These are phyloP conservation scores for Penicillium taxi DNA, from an alignment of 495 filamentous ascomycete species.

Conservation along the genomic window DNA sequence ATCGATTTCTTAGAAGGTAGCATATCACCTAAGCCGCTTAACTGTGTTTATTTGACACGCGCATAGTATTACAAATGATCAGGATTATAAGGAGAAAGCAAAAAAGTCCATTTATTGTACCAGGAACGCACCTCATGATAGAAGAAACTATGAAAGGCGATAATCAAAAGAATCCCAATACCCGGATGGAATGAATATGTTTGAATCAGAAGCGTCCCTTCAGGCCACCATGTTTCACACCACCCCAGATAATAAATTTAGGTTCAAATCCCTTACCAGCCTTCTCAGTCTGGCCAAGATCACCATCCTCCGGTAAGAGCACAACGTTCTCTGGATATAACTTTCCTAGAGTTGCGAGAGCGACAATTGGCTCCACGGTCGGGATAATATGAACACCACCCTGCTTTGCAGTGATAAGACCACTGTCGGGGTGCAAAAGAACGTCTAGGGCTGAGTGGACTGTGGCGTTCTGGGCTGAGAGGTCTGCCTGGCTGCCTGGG, in stretches of 20 bases:
- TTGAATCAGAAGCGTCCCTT: conserved; percentile 4
- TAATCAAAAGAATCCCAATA: too few relatives aligned
- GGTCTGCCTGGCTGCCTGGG: too few relatives aligned
- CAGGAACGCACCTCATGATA: too few relatives aligned
- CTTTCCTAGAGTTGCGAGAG: conserved; percentile 23
- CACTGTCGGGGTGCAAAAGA: conserved; percentile 4
- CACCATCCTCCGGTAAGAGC: conserved; percentile 9
- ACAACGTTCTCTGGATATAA: conserved; percentile 29
- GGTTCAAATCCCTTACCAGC: conserved; percentile 20
- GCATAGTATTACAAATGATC: too few relatives aligned
- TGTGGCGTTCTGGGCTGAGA: neutral
- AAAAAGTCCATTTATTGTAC: too few relatives aligned
- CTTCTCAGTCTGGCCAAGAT: conserved; percentile 2
- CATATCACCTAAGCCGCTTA: too few relatives aligned
- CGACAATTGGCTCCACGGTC: conserved; percentile 8
- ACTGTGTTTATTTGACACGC: too few relatives aligned
- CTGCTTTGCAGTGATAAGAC: conserved; percentile 11
- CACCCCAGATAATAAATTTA: conserved; percentile 25
- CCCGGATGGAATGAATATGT: too few relatives aligned
- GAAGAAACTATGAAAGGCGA: too few relatives aligned
- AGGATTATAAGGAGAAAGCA: too few relatives aligned
- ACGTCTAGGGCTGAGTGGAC: conserved; percentile 8
- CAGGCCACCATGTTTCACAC: conserved; percentile 2
- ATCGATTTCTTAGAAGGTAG: too few relatives aligned
- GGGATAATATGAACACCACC: conserved; percentile 21